Evolutionary conservation across 1,284 basidiomycete species (phyloP).

Genomic region (Pisolithus thermaeus): DNA sequence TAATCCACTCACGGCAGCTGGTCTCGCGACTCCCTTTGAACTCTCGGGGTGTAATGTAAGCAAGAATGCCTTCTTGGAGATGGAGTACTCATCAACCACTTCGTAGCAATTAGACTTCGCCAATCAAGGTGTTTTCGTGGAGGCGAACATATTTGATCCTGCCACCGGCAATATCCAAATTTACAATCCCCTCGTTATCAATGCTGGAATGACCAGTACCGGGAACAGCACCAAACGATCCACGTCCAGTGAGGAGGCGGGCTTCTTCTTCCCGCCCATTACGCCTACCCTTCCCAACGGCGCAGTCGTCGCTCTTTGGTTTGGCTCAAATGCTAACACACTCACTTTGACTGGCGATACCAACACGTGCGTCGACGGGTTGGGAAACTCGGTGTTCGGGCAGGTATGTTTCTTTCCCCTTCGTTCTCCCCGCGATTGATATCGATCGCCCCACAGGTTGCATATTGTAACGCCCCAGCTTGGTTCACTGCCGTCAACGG

Average conservation of each 20-base stretch:
- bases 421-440: neutral
- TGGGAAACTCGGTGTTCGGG: conserved; percentile 17
- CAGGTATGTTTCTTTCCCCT: conserved; percentile 12
- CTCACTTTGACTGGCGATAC: conserved; percentile 19
- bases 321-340: conserved; percentile 20
- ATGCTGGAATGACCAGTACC: conserved; percentile 16
- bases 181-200: conserved; percentile 23
- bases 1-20: conserved; percentile 20
- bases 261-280: conserved; percentile 18
- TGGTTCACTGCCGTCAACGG: conserved; percentile 19
- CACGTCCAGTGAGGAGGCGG: conserved; percentile 3
- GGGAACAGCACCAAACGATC: neutral
- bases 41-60: conserved; percentile 25
- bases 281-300: conserved; percentile 19
- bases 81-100: neutral
- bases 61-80: neutral
- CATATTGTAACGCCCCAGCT: conserved; percentile 17
- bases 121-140: conserved; percentile 18
- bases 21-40: conserved; percentile 21
- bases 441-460: conserved; percentile 11
- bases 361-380: conserved; percentile 19
- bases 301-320: conserved; percentile 23
- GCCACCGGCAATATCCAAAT: conserved; percentile 23
- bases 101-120: conserved; percentile 23
- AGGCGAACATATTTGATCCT: conserved; percentile 24